These are phyloP conservation scores for Stylonectria norvegica DNA, from an alignment of 2,329 filamentous ascomycete species.

Conservation along the genomic window DNA sequence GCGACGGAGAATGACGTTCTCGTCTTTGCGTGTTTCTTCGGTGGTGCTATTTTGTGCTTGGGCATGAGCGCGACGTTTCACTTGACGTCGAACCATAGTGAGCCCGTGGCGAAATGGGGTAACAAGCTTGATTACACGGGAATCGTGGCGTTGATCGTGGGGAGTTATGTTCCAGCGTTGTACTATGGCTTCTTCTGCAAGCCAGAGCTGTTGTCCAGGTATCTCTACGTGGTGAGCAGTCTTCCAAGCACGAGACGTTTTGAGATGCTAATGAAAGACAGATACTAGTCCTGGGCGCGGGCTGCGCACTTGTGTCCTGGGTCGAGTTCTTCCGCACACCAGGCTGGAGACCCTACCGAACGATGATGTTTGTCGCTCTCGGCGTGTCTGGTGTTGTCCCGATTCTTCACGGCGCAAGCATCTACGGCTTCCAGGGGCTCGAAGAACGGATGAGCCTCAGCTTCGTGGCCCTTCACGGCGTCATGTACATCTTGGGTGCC, in stretches of 20 bases:
- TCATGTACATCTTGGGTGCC: constrained; percentile 82
- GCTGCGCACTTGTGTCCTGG: constrained; percentile 73
- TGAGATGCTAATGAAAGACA: constrained; percentile 34
- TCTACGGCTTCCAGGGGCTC: constrained; percentile 66
- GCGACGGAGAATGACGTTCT: constrained; percentile 62
- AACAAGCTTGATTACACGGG: constrained; percentile 95
- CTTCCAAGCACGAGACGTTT: no score
- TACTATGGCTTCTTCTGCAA: constrained; percentile 82
- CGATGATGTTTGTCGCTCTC: constrained; percentile 84
- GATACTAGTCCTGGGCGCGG: constrained; percentile 76
- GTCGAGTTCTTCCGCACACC: constrained; percentile 82
- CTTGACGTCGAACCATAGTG: constrained; percentile 79
- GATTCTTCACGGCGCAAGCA: constrained; percentile 68
- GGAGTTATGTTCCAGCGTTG: constrained; percentile 83
- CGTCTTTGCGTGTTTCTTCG: constrained; percentile 76
- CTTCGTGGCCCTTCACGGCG: constrained; percentile 77
- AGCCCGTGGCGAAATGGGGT: constrained; percentile 71
- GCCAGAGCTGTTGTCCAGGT: constrained; percentile 61
- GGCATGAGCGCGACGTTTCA: constrained; percentile 86
- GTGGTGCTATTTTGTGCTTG: constrained; percentile 67
- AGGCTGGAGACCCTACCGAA: constrained; percentile 77
- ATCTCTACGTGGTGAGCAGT: constrained; percentile 73
- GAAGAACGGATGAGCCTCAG: constrained; percentile 72
- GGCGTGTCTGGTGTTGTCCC: constrained; percentile 82
- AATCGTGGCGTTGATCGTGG: constrained; percentile 87